Percentiles rank a stretch among this genome's conserved stretches.
Conservation (phyloP, 768 basidiomycete genomes). For the Podaxis mareebaensis region DNA sequence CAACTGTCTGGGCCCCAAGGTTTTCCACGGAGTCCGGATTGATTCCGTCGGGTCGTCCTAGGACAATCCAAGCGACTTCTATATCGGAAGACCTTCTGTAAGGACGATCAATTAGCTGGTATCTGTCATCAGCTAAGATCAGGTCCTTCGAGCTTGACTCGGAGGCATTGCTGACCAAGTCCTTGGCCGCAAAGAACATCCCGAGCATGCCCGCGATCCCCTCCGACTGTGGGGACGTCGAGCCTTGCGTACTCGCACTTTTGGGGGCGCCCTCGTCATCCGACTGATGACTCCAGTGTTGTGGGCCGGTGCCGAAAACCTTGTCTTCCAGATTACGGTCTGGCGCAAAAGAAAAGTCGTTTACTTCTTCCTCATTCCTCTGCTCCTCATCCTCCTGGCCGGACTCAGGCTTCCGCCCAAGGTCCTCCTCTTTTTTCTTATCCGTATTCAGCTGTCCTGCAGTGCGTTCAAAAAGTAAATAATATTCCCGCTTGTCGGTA, state of each 20-base stretch:
- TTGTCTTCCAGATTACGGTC: not conserved
- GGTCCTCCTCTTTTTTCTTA: not conserved
- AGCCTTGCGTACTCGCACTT: not conserved
- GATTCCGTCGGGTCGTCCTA: not conserved
- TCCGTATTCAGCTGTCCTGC: not conserved
- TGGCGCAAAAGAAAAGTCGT: not conserved
- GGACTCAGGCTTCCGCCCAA: not conserved
- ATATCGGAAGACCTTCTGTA: not conserved
- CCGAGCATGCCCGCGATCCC: not conserved
- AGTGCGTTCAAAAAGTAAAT: slow-evolving; percentile 1
- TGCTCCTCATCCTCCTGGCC: not conserved
- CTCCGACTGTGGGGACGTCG: not conserved
- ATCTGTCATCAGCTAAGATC: slow-evolving; percentile 8
- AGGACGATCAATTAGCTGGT: not conserved
- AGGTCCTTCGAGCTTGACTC: not conserved
- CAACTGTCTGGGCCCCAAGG: not conserved
- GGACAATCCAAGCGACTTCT: not conserved
- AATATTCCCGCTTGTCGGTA: not conserved
- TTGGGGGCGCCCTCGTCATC: not conserved
- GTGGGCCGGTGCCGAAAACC: not conserved
- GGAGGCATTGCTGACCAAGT: not conserved
- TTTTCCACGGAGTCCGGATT: not conserved
- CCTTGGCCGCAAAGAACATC: not conserved
- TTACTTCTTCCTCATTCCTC: not conserved
- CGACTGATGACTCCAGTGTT: not conserved